Evolutionary conservation across 176 grass and related monocot genomes (phyloP).

Genomic region (Cymbopogon citratus): DNA sequence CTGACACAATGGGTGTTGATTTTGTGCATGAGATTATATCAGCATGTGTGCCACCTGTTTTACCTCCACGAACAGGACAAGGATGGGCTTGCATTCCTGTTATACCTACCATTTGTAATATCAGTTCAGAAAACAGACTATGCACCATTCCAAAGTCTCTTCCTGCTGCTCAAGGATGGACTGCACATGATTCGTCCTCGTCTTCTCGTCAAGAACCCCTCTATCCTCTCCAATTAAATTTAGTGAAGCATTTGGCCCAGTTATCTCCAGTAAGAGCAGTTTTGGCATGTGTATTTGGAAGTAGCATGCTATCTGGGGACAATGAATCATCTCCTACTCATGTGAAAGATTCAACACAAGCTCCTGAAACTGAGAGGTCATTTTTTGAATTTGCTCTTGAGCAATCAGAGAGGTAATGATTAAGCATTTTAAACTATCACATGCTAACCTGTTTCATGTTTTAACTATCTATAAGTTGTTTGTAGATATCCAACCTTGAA

Average conservation of each 20-base stretch:
- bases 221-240: constrained; percentile 83
- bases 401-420: constrained; percentile 82
- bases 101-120: constrained; percentile 45
- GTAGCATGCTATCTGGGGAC: constrained; percentile 70
- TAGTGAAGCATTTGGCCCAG: constrained; percentile 80
- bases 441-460: constrained; percentile 9
- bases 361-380: constrained; percentile 65
- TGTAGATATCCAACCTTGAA: constrained; percentile 87
- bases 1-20: constrained; percentile 88
- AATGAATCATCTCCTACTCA: constrained; percentile 53
- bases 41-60: constrained; percentile 91
- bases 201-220: constrained; percentile 53
- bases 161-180: constrained; percentile 45
- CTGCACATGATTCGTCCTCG: constrained; percentile 36
- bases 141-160: constrained; percentile 18
- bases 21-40: constrained; percentile 96
- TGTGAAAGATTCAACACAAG: constrained; percentile 43
- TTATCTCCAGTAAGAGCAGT: constrained; percentile 89
- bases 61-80: constrained; percentile 74
- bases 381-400: constrained; percentile 98
- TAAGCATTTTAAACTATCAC: constrained; percentile 19
- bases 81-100: constrained; percentile 95
- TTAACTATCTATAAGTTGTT: constrained; percentile 28
- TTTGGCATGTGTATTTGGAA: constrained; percentile 92
- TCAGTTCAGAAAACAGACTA: constrained; percentile 39